A percentile compares a stretch with the other conserved stretches of the same genome.
These are phyloP conservation scores for Stagonosporopsis tanaceti DNA, from an alignment of 2,329 filamentous ascomycete species.

Conservation along the genomic window DNA sequence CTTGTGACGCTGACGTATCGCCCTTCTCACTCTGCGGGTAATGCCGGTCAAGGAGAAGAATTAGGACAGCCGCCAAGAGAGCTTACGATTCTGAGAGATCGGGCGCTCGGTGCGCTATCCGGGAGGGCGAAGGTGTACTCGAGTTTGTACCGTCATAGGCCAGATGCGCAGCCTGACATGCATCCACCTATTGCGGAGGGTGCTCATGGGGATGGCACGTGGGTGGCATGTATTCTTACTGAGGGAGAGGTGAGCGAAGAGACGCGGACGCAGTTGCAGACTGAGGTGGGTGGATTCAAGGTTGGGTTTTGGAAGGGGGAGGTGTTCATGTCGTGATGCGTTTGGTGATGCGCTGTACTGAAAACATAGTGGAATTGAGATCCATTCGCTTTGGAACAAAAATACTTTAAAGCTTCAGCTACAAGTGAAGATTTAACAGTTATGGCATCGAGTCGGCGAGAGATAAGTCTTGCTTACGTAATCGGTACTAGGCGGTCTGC, in stretches of 20 bases:
- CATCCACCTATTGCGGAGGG: slow-evolving; percentile 24
- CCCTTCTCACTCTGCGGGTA: not conserved
- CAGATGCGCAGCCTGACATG: slow-evolving; percentile 24
- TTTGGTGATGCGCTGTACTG: too few relatives aligned
- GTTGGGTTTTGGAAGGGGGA: slow-evolving; percentile 11
- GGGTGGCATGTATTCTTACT: slow-evolving; percentile 9
- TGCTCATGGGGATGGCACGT: slow-evolving; percentile 16
- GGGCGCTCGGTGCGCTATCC: not conserved
- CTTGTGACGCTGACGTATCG: slow-evolving; percentile 9
- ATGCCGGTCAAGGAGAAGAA: not conserved
- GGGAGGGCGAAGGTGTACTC: not conserved
- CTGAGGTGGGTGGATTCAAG: not conserved
- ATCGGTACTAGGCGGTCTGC: too few relatives aligned
- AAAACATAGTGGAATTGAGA: too few relatives aligned
- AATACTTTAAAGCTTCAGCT: too few relatives aligned
- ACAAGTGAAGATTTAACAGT: too few relatives aligned
- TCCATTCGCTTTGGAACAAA: too few relatives aligned
- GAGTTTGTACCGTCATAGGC: slow-evolving; percentile 18
- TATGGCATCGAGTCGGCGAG: too few relatives aligned
- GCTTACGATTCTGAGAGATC: not conserved
- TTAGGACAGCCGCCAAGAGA: not conserved
- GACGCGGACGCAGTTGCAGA: not conserved
- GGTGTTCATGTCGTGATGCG: not conserved
- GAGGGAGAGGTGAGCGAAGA: not conserved
- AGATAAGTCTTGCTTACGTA: too few relatives aligned